Evolutionary conservation across 1,139 yeast species (phyloP), one percentile per base, ranked within the genome.

Genomic region (Yamadazyma triangularis): DNA sequence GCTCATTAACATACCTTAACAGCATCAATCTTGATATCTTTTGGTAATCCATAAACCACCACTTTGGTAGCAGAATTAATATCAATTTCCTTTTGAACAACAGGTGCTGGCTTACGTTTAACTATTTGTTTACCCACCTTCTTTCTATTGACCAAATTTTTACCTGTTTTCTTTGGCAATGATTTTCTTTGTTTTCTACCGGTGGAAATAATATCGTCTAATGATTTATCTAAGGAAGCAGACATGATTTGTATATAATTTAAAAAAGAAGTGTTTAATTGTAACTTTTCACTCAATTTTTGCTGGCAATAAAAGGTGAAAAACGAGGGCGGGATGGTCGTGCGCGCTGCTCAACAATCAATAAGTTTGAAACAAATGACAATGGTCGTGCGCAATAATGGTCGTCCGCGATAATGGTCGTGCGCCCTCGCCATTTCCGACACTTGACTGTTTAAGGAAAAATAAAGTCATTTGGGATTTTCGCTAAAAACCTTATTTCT

Each of bases 131-230:
- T 23, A 11, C n/a, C 26, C 3, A 26, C 24, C 22, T 23, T 28
- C 16, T 28, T 28, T 13, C 13, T 15, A 12, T 11, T 23, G 11
- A 31, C 24, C 4, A 25, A 13, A n/a, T 45, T 48, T 37, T 51
- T 56, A 31, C 53, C 45, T 27, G 51, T 25, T 49, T 31, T 49
- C 41, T 36, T 53, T 53, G 62, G 39, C 48, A 44, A 29, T 52
- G 44, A 31, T 47, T 51, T 51, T 31, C 53, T 46, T 38, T 50
- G 47, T 47, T 57, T 67, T 64, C 48, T 63, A 50, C 51, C 53
- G 39, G 86, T 65, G 41, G 94, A 74, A 58, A 91, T 86, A 58
- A 91, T 91, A 52, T 89, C 97, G 68, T 91, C 98, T 56, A 91
- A 79, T 34, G 97, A 87, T 69, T 86, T 83, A 69, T 91, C 96